Base-by-base conservation (phyloP, 2,329 filamentous ascomycete genomes). In the Calonectria henricotiae region DNA sequence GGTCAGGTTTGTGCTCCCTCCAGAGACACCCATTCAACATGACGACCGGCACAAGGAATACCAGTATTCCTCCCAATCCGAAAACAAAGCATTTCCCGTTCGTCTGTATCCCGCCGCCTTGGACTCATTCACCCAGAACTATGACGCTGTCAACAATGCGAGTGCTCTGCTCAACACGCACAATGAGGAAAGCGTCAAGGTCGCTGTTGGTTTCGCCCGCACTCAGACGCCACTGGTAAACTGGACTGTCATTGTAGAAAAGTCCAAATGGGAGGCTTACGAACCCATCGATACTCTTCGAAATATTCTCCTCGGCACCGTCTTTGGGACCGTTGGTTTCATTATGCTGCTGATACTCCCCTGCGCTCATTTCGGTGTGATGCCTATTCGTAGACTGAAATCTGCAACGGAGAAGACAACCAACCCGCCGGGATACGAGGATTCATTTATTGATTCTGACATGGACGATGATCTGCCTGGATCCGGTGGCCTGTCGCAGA, bases 171-270 rank as follows among this genome's bases (percentile, higher is more conserved):
- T 97, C 15, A 89, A 89, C 12, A 93, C 93, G 0, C 85, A 80
- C 9, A 97, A 98, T 74, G 94, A 98, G 76, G 86, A 94, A 72
- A 88, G 88, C 0, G 80, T 87, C 11, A 79, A 83, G 4, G 94
- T 98, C 1, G 92, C 94, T 12, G 91, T 95, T n/a, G 95, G 95
- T 25, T 96, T 91, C 77, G 93, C 94, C 8, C 86, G 92, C 12
- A 90, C 93, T 0, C 86, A 89, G 64, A 94, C 88, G 5, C 79
- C 83, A 0, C 83, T 97, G 63, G 93, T 93, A 8, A 90, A 96
- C 77, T 98, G 95, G 95, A 90, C 93, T 5, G 84, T 98, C 4
- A 77, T 97, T 2, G 89, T 98, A 0, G 95, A 98, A 79, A 92
- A 96, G 80, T 86, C 90, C 2, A 90, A 90, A 72, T 80, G 80